Evolutionary conservation across 495 filamentous ascomycete species (phyloP), one percentile per base, ranked within the genome.

Genomic region (Neurospora hispaniola): DNA sequence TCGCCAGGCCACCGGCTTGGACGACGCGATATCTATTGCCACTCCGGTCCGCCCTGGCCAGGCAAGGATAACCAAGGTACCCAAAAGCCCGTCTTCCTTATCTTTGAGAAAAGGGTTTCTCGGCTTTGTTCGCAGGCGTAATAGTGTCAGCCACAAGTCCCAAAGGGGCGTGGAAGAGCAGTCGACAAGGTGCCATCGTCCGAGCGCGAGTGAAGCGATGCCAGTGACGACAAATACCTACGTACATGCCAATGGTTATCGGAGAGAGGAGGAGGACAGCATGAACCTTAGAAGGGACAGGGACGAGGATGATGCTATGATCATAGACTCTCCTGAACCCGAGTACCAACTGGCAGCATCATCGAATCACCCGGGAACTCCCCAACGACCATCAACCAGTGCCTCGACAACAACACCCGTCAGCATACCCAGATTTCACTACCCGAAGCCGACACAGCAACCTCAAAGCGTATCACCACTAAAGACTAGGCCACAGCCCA

Each of bases 401-500:
- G 43, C 43, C 54, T 71, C 42, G 18, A 66, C 59, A 66, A 72
- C 66, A 74, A 78, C 23, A 46, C 69, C 27, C 70, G 54, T 73
- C 48, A 69, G 66, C 41, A 46, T 46, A 7, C 75, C 71, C 1
- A 71, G 70, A 68, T 74, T 77, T 69, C 74, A 78, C 71, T 75
- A 74, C 70, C 74, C 76, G 20, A 73, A 74, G 14, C 74, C 72
- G 23, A 66, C 75, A 73, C 70, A 41, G n/a, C 42, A 44, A 23
- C 39, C 70, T 12, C 38, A 40, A 16, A 12, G 69, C 69, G 11
- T n/a, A 42, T 70, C 71, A 71, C 75, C 78, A 54, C 73, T 83
- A 41, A 74, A 76, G 31, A 74, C 83, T 7, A 73, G 82, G 18
- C 77, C 80, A 11, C 80, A 82, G 54, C 76, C 69, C 23, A 82